Evolutionary conservation across 2,329 filamentous ascomycete genomes (phyloP), one percentile per base, ranked within the genome.

Genomic region (Camptophora hylomeconis): DNA sequence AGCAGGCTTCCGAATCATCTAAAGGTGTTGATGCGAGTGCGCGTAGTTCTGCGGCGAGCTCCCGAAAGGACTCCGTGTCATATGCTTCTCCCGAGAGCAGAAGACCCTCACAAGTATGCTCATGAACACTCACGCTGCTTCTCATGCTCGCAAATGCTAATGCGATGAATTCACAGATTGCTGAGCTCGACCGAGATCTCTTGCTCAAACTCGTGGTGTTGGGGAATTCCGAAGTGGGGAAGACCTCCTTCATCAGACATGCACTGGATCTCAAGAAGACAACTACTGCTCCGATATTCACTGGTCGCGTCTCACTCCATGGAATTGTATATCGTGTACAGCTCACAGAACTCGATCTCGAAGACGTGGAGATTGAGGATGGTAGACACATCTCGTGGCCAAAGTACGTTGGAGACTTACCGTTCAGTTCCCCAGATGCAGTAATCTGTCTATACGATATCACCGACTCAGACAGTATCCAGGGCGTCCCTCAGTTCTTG

Each of bases 381-480:
- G 55, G 65, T 32, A 55, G 61, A 31, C 57, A 38, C 15, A 48
- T 61, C 24, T 38, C 48, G 27, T 63, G 69, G 69, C 70, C 71
- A 20, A 56, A 60, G 18, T 56, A 53, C 13, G 50, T 65, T 22
- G 59, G 77, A 47, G 80, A 81, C 35, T 65, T 75, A 39, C 69
- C 75, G 37, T 65, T 81, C 35, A 81, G 83, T 27, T 69, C 67
- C 21, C 69, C 93, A 46, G 81, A 95, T 47, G 87, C 80, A 12
- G 83, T 80, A 24, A 59, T 94, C 44, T 71, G 87, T 34, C 61
- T 95, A 26, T 93, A 93, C 63, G 82, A 94, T 65, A 79, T 92
- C 24, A 80, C 75, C 53, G 78, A 80, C 50, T 68, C 72, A 43
- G 72, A 75, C 36, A 87, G 76, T 50, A 72, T 92, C 44, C 66